Base-by-base conservation (phyloP, 1,139 yeast species). In the Suhomyces maxii region DNA sequence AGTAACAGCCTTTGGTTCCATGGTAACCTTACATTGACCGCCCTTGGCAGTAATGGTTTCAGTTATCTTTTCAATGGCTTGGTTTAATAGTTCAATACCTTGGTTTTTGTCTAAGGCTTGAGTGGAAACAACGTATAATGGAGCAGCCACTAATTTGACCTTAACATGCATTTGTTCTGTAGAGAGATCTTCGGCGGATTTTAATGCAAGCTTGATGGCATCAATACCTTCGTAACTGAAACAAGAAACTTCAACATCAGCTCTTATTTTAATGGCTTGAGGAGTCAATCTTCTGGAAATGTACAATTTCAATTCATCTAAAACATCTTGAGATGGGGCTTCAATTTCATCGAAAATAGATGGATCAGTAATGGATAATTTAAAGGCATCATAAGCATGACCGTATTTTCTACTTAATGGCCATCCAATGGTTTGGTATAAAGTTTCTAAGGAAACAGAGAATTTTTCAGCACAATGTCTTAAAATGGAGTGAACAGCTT, bases 1-100 rank as follows among this genome's bases (percentile, higher is more conserved):
- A 51, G 97, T 89, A 56, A 93, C 98, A 40, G 98, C 97, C 82
- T 91, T 91, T 63, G 99, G 98, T 59, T 96, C 93, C 97, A 93
- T 91, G 53, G 95, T 90, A 54, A 93, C 86, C 58, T 88, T 89
- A 67, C 96, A 86, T 50, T 83, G 81, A 63, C 99, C 99, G 49
- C 90, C 96, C 45, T 82, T 79, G 31, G 77, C 72, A 54, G 80
- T 80, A 61, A 95, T 90, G 44, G 83, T 77, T 57, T 79, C 79
- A 53, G 80, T 77, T 55, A 93, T 87, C 58, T 79, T 82, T 56
- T 80, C 86, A 57, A 93, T 89, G 41, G 98, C 96, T 55, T 79
- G 71, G 59, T 84, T 85, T 61, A 95, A 79, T 46, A 83, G 73
- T 51, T 84, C 86, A 57, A 93, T 79, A 64, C 99, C 99, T 63